Conservation (phyloP, 2,329 filamentous ascomycete species). For the Penicillium sclerotigenum region DNA sequence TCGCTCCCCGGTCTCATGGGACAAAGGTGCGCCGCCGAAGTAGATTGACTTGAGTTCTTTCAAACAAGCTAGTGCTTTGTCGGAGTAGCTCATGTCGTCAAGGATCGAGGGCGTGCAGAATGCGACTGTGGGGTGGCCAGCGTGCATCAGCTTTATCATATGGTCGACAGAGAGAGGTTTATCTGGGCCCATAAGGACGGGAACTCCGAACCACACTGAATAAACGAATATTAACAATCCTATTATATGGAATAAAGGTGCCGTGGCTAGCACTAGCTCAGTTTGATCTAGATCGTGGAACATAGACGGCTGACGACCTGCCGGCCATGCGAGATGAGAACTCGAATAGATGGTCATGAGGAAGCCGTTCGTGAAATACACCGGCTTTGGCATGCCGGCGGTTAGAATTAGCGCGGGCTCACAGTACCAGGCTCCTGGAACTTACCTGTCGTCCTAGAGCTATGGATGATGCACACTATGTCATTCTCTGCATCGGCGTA, state of each 20-base stretch:
- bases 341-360: conserved; percentile 14
- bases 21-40: conserved; percentile 23
- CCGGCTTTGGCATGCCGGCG: conserved; percentile 31
- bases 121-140: conserved; percentile 15
- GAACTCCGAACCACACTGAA: conserved; percentile 20
- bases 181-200: conserved; percentile 24
- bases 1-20: conserved; percentile 15
- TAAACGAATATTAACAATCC: conserved; percentile 17
- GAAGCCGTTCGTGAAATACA: conserved; percentile 30
- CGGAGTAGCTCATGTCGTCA: conserved; percentile 25
- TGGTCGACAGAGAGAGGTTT: conserved; percentile 25
- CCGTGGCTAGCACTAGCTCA: conserved; percentile 17
- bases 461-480: conserved; percentile 32
- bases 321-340: conserved; percentile 11
- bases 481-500: conserved; percentile 27
- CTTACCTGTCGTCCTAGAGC: conserved; percentile 39
- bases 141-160: conserved; percentile 19
- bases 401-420: conserved; percentile 14
- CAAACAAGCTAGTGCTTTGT: conserved; percentile 14
- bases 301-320: conserved; percentile 12
- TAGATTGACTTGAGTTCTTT: conserved; percentile 8
- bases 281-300: conserved; percentile 8
- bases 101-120: conserved; percentile 26
- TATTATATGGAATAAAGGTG: conserved; percentile 32
- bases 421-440: conserved; percentile 16